Conservation (phyloP, 2,329 filamentous ascomycete species). For the Fonsecaea pugnacius region DNA sequence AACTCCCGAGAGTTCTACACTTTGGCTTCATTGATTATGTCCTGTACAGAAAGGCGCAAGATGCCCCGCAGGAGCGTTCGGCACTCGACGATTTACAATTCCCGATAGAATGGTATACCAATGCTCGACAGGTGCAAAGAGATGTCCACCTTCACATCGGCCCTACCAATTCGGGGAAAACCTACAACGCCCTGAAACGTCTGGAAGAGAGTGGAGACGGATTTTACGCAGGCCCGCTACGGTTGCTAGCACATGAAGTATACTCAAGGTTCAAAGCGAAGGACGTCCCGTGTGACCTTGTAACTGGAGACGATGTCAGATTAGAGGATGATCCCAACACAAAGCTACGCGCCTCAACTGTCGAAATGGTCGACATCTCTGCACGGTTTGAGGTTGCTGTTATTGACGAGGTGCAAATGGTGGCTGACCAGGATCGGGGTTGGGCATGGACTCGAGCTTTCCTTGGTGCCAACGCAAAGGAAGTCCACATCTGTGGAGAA, state of each 20-base stretch:
- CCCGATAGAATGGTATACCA: conserved; percentile 90
- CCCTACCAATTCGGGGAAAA: conserved; percentile 97
- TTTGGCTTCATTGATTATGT: conserved; percentile 36
- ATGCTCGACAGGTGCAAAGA: conserved; percentile 76
- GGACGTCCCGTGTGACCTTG: conserved; percentile 73
- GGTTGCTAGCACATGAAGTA: conserved; percentile 91
- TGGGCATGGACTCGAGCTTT: conserved; percentile 95
- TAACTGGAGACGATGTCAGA: conserved; percentile 90
- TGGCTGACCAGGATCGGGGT: conserved; percentile 76
- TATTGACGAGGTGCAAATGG: conserved; percentile 99
- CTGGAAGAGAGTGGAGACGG: conserved; percentile 76
- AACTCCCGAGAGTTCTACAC: conserved; percentile 29
- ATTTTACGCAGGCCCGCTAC: conserved; percentile 87
- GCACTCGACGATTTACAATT: conserved; percentile 62
- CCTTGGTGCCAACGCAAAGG: conserved; percentile 81
- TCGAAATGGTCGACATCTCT: conserved; percentile 78
- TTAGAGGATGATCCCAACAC: conserved; percentile 60
- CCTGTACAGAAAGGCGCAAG: conserved; percentile 21
- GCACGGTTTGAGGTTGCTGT: conserved; percentile 80
- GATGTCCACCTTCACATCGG: conserved; percentile 92
- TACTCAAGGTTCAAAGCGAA: conserved; percentile 82
- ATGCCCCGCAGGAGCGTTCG: conserved; percentile 8
- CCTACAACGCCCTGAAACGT: conserved; percentile 86
- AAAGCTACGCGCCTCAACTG: conserved; percentile 79
- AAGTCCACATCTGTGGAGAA: conserved; percentile 93